Conservation (phyloP, 179 eudicot species). For the Silene noctiflora region DNA sequence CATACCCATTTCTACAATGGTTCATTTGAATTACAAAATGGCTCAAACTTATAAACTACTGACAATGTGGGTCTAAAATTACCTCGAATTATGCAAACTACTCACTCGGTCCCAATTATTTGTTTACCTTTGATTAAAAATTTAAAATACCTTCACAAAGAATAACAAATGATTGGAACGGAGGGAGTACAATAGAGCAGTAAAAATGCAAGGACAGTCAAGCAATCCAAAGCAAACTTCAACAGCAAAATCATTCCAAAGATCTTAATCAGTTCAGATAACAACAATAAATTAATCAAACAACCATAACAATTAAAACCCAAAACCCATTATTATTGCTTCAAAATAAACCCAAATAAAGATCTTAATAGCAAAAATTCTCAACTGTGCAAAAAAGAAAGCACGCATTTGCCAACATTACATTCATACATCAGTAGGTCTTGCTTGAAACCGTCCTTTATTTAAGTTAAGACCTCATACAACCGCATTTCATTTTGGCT, state of each 20-base stretch:
- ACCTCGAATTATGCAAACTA: not conserved
- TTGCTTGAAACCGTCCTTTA: too few relatives aligned
- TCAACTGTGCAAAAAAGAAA: too few relatives aligned
- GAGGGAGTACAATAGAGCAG: not conserved
- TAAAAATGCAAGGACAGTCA: not conserved
- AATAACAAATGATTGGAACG: not conserved
- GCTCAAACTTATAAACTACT: not conserved
- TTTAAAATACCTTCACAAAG: too few relatives aligned
- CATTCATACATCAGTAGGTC: too few relatives aligned
- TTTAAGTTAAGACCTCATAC: too few relatives aligned
- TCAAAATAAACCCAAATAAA: not conserved
- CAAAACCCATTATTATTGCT: not conserved
- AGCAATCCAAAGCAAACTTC: not conserved
- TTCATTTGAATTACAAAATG: constrained; percentile 1
- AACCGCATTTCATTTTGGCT: too few relatives aligned
- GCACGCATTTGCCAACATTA: too few relatives aligned
- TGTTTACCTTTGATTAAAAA: too few relatives aligned
- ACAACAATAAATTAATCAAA: not conserved
- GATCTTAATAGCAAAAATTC: constrained; percentile 16
- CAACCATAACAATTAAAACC: not conserved
- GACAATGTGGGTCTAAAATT: not conserved
- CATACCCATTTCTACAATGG: not conserved
- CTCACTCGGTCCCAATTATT: too few relatives aligned
- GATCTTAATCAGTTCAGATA: constrained; percentile 25
- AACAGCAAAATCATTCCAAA: constrained; percentile 8